Base-by-base conservation (phyloP, 768 basidiomycete species). In the Saitozyma podzolica region DNA sequence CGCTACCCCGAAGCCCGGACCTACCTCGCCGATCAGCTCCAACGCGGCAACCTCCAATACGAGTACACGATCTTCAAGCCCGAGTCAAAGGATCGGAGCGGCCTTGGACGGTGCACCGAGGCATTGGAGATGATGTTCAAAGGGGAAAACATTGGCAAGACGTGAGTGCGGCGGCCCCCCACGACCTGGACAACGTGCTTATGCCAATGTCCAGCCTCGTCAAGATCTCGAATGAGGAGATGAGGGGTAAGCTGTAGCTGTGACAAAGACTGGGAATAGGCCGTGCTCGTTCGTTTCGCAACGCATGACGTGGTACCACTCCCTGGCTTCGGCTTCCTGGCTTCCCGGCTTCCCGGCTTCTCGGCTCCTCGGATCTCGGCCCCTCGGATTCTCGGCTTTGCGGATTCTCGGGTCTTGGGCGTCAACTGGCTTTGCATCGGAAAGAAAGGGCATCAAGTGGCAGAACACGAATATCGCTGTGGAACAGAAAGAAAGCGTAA, bases 11-110 rank as follows among this genome's bases (percentile, higher is more conserved):
- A 79, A 56, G 78, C 59, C 2, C 42, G 65, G 45, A 63, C 68
- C 9, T 77, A 76, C 52, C 63, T 79, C 43, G 66, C 71, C 16
- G 63, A 68, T 13, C 62, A 76, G 54, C 47, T 65, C 13, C 53
- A 64, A 13, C 62, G 70, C 40, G 75, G 75, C 17, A 73, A 73
- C 53, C 54, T 79, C 48, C 62, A 67, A 50, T 76, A 75, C 59
- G 64, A 75, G 42, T 79, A 76, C 53, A 63, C 64, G 19, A 54
- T 76, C 16, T 59, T 72, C 11, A 63, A 64, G 20, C 61, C 61
- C 20, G 29, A 42, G 3, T 19, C 50, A 29, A 67, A 62, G 2
- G 59, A 66, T 11, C 40, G 49, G 51, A 62, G 68, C 48, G 74
- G 74, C 8, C 48, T 75, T 40, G 63, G 65, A 1, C 48, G 61